A percentile compares a stretch with the other conserved stretches of the same genome.
Evolutionary conservation across 345 rosid genomes (phyloP).

Genomic region (Aquilaria malaccensis): DNA sequence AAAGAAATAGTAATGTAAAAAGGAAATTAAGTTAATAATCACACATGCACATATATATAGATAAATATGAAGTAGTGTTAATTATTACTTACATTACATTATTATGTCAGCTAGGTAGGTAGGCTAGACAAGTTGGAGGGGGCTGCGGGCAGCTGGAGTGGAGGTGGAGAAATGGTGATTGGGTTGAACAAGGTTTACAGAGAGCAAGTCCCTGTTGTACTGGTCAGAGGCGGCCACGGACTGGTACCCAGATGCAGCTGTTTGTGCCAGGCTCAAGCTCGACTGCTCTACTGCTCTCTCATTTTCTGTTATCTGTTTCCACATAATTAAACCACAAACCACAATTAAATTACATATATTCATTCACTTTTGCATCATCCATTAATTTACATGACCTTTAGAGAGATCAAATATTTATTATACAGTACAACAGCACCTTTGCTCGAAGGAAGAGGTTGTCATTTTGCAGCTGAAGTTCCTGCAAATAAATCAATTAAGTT

Average conservation of each 20-base stretch:
- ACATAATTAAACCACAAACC: not conserved
- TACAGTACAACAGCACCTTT: slow-evolving; percentile 34
- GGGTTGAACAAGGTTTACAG: slow-evolving; percentile 55
- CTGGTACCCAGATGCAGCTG: slow-evolving; percentile 31
- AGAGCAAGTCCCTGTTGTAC: slow-evolving; percentile 52
- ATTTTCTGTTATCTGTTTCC: slow-evolving; percentile 54
- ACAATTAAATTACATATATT: not conserved
- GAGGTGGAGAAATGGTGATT: slow-evolving; percentile 40
- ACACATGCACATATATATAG: no score
- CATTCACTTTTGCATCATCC: not conserved
- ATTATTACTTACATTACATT: no score
- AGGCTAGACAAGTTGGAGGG: slow-evolving; percentile 68
- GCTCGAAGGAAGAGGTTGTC: slow-evolving; percentile 68
- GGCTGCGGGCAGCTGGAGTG: slow-evolving; percentile 27
- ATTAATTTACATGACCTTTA: not conserved
- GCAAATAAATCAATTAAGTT: slow-evolving; percentile 8
- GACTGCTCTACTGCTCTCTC: slow-evolving; percentile 35
- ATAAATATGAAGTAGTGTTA: no score
- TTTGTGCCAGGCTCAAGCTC: slow-evolving; percentile 31
- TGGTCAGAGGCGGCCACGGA: slow-evolving; percentile 26
- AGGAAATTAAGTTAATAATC: no score
- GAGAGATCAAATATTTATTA: not conserved
- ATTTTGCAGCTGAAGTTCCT: slow-evolving; percentile 86
- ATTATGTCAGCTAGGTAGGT: no score
- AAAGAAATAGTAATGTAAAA: no score